phyloP scores from a whole-genome alignment of 2,329 filamentous ascomycete genomes.

The Ascochyta koolunga region DNA sequence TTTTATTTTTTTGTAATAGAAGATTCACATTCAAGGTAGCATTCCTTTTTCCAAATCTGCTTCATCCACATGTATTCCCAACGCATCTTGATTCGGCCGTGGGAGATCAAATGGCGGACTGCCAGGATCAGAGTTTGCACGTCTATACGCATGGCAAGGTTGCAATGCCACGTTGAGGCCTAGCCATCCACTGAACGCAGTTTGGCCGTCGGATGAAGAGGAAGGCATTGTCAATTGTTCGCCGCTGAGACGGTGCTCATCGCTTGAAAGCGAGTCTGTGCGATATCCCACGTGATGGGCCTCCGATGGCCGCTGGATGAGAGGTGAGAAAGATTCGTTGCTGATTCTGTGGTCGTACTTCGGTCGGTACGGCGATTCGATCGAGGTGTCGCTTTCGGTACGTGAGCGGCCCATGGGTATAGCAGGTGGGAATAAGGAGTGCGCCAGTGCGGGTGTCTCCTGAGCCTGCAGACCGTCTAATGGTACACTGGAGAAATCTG shows the following conservation, averaged over 20 bases:
- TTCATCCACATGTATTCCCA: conserved; percentile 14
- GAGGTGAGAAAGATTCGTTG: conserved; percentile 9
- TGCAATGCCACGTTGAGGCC: conserved; percentile 13
- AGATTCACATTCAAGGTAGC: neutral
- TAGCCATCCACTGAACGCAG: conserved; percentile 7
- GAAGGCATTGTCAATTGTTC: neutral
- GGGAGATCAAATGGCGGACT: conserved; percentile 10
- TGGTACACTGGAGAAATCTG: conserved; percentile 16
- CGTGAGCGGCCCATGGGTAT: conserved; percentile 16
- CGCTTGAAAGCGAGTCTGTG: conserved; percentile 4
- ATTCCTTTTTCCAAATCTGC: conserved; percentile 13
- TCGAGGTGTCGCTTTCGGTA: conserved; percentile 21
- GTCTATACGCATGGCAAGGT: conserved; percentile 18
- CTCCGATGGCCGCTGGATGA: conserved; percentile 18
- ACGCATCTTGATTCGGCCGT: neutral
- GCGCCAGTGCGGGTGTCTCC: conserved; percentile 28
- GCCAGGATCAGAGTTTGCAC: conserved; percentile 21
- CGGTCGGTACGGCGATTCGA: neutral
- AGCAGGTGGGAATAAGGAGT: conserved; percentile 27
- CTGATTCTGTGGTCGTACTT: conserved; percentile 1
- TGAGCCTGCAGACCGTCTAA: conserved; percentile 2
- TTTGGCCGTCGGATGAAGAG: neutral
- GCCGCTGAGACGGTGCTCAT: conserved; percentile 4
- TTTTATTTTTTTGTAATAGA: no score
- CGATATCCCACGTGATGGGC: conserved; percentile 7